Evolutionary conservation across 441 rosid species (phyloP).

Genomic region (Populus trichocarpa): DNA sequence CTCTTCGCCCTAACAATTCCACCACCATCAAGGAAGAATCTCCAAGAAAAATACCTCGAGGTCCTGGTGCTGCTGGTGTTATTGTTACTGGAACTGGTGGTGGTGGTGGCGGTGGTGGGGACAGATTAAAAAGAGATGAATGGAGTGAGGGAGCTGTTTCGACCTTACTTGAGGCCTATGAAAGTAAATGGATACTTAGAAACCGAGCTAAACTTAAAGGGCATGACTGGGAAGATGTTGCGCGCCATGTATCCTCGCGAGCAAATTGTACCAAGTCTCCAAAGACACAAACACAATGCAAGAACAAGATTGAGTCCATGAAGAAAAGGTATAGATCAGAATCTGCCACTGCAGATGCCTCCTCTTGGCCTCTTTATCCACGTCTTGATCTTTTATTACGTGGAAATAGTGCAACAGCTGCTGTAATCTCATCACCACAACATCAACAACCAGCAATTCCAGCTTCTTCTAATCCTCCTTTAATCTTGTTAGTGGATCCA

Average conservation of each 20-base stretch:
- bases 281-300: constrained; percentile 95
- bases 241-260: constrained; percentile 65
- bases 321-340: constrained; percentile 93
- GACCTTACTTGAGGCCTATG: constrained; percentile 80
- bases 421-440: constrained; percentile 7
- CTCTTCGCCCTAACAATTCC: constrained; percentile 30
- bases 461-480: constrained; percentile 34
- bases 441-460: constrained; percentile 17
- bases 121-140: constrained; percentile 81
- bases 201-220: constrained; percentile 95
- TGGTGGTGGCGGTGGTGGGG: constrained; percentile 32
- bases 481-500: constrained; percentile 48
- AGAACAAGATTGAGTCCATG: constrained; percentile 99
- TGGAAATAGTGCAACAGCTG: constrained; percentile 28
- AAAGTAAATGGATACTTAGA: constrained; percentile 79
- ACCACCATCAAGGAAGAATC: constrained; percentile 32
- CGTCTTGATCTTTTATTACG: constrained; percentile 85
- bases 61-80: constrained; percentile 13
- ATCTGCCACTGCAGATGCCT: constrained; percentile 62
- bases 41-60: constrained; percentile 28
- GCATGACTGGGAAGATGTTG: constrained; percentile 98
- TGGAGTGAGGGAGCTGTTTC: constrained; percentile 99
- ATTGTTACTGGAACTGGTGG: not conserved
- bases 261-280: constrained; percentile 57
- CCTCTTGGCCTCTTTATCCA: constrained; percentile 86